Base-by-base conservation (phyloP, 345 rosid species). In the Hirschfeldia incana region DNA sequence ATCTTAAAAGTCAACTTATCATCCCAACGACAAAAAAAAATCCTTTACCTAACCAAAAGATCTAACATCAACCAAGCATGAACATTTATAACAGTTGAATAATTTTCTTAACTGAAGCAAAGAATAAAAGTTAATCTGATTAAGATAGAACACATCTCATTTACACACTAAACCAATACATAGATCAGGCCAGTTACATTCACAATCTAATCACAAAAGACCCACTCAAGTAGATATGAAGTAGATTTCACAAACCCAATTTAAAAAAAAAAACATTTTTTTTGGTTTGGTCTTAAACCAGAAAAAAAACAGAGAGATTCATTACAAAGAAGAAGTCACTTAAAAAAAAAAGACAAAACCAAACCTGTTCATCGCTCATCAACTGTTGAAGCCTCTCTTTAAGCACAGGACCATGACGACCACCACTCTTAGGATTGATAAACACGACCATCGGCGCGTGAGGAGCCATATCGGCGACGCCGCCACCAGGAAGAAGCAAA, bases 351-450 rank as follows among this genome's bases (percentile, higher is more conserved):
- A 26, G 69, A 17, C 28, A 28, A 15, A 57, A 13, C 1, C n/a
- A 65, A 65, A 90, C 99, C 94, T 96, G 97, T 71, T 96, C 98
- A 34, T 87, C 85, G 37, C 91, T 89, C 86, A 96, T 90, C 62
- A 96, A 82, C 73, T 89, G 87, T 83, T 86, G 89, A 44, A 96
- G 92, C 71, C 97, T 86, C 69, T 80, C 84, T 84, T 86, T 90
- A 65, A 96, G 96, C 65, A 86, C 91, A 6, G 95, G 97, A 0
- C 97, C 98, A 37, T 87, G 84, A 6, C 97, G 88, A 57, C 99
- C 98, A 27, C 99, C 99, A 66, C 98, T 90, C 12, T 81, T 86
- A 21, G 97, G 83, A 70, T 96, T 96, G 51, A 96, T 84, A 33
- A 96, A 96, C 3, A 96, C 93, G 15, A 92, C 85, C 86, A 96